phyloP scores from a whole-genome alignment of 495 filamentous ascomycete genomes.

The Aspergillus diversus region DNA sequence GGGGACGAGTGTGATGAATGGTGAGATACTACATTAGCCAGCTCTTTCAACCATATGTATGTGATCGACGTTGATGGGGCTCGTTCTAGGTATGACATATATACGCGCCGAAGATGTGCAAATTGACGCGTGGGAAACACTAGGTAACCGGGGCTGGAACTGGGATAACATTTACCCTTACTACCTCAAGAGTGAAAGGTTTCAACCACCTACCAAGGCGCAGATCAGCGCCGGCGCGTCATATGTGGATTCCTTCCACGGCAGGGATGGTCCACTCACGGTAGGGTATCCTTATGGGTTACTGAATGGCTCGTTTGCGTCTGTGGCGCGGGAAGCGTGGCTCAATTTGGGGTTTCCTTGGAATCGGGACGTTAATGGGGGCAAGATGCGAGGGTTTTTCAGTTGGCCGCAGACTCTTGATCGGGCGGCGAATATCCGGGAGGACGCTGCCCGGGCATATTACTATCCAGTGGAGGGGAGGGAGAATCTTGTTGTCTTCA shows the following conservation, averaged over 20 bases:
- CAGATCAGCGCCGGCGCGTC: conserved; percentile 45
- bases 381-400: conserved; percentile 42
- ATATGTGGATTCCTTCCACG: conserved; percentile 52
- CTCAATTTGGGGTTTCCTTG: conserved; percentile 37
- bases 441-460: conserved; percentile 55
- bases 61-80: conserved; percentile 2
- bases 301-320: conserved; percentile 32
- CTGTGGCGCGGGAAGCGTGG: conserved; percentile 29
- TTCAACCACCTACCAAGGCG: conserved; percentile 42
- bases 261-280: conserved; percentile 47
- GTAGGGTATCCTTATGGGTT: conserved; percentile 48
- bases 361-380: conserved; percentile 45
- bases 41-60: no score
- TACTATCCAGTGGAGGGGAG: conserved; percentile 42
- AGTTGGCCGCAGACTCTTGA: conserved; percentile 46
- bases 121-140: conserved; percentile 57
- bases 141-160: conserved; percentile 66
- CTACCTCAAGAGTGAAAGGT: conserved; percentile 46
- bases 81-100: conserved; percentile 49
- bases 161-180: conserved; percentile 63
- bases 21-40: conserved; percentile 27
- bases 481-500: conserved; percentile 37
- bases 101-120: conserved; percentile 37
- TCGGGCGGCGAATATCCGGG: conserved; percentile 48
- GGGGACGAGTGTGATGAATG: conserved; percentile 58